Base-by-base conservation (phyloP, 2,329 filamentous ascomycete genomes). In the Aureobasidium mangrovei region DNA sequence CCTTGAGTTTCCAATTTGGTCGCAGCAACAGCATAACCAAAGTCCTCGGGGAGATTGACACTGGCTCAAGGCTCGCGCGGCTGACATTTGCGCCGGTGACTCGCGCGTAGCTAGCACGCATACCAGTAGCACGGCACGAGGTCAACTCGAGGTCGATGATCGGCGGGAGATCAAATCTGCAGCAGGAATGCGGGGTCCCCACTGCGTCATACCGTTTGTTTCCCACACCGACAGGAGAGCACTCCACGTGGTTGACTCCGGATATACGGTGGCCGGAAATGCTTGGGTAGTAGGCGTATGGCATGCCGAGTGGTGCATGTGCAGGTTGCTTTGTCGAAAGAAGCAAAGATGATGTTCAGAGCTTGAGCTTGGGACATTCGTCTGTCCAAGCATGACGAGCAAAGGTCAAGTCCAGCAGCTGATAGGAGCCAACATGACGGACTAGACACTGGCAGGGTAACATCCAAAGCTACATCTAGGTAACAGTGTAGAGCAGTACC, bases 181-280 rank as follows among this genome's bases (percentile, higher is more conserved):
- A 8, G 5, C 39, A 41, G 46, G 35, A 49, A 51, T 51, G 47
- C 38, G 47, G 47, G 47, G 47, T 51, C 47, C 29, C 38, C 47
- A 28, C 18, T 18, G 42, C 47, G 47, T 51, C 47, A 51, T 51
- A 29, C 12, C 29, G 36, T 38, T 31, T 27, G 18, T 47, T 47
- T n/a, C 10, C 38, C 26, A 18, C 33, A 35, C 24, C 3, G 5
- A 32, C 38, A 35, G 6, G 47, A 27, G 38, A 51, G 18, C 47
- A 35, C 10, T 51, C 31, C 47, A 51, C 47, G 47, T 51, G 47
- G 38, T 33, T 42, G 28, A 18, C 38, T 42, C 10, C 28, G 38
- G 42, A 49, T 35, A 38, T 33, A 32, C 38, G 47, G 47, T 51
- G 38, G 27, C 10, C 36, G 6, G 36, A 49, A 38, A 42, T 33